A percentile compares a stretch with the other conserved stretches of the same genome.
Conservation (phyloP, 1,284 basidiomycete species). For the Apiotrichum sp. region DNA sequence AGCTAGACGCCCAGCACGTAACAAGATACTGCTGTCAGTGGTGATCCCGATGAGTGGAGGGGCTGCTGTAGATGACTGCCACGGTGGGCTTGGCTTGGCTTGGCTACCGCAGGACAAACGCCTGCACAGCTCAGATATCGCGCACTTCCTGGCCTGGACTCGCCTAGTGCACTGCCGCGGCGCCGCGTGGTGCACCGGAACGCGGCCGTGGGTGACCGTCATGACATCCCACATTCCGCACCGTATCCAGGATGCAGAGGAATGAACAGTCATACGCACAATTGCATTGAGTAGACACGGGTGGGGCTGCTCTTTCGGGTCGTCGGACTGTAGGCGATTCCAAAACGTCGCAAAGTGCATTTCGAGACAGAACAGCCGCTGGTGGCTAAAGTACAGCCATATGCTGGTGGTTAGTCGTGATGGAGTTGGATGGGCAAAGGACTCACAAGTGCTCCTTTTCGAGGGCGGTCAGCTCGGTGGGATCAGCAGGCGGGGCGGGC, state of each 20-base stretch:
- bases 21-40: constrained; percentile 12
- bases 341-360: constrained; percentile 22
- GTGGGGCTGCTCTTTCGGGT: constrained; percentile 16
- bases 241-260: no score
- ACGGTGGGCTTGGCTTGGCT: no score
- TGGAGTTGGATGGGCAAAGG: constrained; percentile 5
- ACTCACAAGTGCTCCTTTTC: constrained; percentile 16
- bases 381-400: no score
- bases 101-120: no score
- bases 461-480: neutral
- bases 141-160: no score
- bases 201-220: no score
- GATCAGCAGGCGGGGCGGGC: neutral
- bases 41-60: neutral
- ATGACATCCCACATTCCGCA: no score
- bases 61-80: no score
- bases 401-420: constrained; percentile 14
- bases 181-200: no score
- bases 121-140: no score
- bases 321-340: constrained; percentile 4
- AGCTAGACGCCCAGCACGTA: constrained; percentile 10
- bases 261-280: constrained; percentile 1
- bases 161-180: no score
- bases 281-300: constrained; percentile 21
- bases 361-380: constrained; percentile 17